Base-by-base conservation (phyloP, 352 stramenopile genomes). In the Pythium folliculosum region DNA sequence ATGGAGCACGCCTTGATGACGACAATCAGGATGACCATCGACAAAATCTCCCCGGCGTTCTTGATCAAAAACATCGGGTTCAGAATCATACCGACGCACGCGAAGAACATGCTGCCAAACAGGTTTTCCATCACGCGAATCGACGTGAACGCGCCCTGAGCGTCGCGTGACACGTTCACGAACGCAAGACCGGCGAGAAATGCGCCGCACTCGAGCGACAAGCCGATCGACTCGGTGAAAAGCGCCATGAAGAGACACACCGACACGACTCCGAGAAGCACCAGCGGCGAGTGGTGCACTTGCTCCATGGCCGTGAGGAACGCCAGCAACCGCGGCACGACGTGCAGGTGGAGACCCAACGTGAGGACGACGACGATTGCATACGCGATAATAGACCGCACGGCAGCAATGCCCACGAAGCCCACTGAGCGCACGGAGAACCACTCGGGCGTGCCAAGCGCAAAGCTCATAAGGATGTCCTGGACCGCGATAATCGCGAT, bases 21-120 rank as follows among this genome's bases (percentile, higher is more conserved):
- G 19, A 91, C 75, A 44, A 96, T 92, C 23, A 92, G 67, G 9
- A 91, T 62, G 22, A 94, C 87, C 83, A 96, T 92, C 8, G 83
- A 90, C 6, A 93, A 48, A n/a, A 96, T 92, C 60, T 91, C 81
- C 19, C 74, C 78, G 1, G 82, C 82, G 59, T 96, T 96, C 44
- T 78, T 76, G 45, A 94, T 51, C 22, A 94, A 60, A 63, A 94
- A 96, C 54, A 90, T 83, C 7, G 88, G 88, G 62, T 94, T 84
- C 48, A 96, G 62, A 63, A 96, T 96, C 88, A 96, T 93, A 0
- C 88, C 88, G 21, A 96, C 87, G 27, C 86, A 94, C 49, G 84
- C 88, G 59, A 96, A 96, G 59, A 94, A 96, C 86, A 96, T 94
- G 57, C 84, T 94, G 0, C 88, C 88, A 49, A 96, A 96, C 44